Conservation (phyloP, 2,329 filamentous ascomycete species). For the Colletotrichum cuscutae region DNA sequence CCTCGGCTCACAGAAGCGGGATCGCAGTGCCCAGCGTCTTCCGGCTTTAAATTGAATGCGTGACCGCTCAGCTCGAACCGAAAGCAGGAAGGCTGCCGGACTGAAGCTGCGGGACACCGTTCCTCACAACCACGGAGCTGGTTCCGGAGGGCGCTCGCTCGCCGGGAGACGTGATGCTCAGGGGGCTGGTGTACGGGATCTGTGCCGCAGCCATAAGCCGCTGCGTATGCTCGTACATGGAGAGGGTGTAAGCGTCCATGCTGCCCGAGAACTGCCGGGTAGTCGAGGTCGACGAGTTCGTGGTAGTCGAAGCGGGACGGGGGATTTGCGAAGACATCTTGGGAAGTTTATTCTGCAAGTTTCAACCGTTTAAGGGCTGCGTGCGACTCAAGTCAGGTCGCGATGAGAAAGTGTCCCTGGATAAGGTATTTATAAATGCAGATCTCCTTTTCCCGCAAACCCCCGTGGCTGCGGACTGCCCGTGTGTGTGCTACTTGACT, state of each 20-base stretch:
- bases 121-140: neutral
- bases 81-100: neutral
- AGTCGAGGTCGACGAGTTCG: neutral
- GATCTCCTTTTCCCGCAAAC: neutral
- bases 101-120: neutral
- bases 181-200: slow-evolving; percentile 1
- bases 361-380: neutral
- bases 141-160: neutral
- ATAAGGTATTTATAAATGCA: slow-evolving; percentile 15
- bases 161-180: neutral
- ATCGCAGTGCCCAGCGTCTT: too few species aligned
- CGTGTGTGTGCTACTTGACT: neutral
- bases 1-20: neutral
- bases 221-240: slow-evolving; percentile 9
- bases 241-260: slow-evolving; percentile 4
- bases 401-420: neutral
- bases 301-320: neutral
- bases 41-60: neutral
- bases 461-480: neutral
- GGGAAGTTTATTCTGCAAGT: neutral
- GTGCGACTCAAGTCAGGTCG: neutral
- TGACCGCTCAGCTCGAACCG: neutral
- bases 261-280: neutral
- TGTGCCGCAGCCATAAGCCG: slow-evolving; percentile 1
- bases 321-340: neutral